Base-by-base conservation (phyloP, 257 asterid species). In the Solanum bukasovii region DNA sequence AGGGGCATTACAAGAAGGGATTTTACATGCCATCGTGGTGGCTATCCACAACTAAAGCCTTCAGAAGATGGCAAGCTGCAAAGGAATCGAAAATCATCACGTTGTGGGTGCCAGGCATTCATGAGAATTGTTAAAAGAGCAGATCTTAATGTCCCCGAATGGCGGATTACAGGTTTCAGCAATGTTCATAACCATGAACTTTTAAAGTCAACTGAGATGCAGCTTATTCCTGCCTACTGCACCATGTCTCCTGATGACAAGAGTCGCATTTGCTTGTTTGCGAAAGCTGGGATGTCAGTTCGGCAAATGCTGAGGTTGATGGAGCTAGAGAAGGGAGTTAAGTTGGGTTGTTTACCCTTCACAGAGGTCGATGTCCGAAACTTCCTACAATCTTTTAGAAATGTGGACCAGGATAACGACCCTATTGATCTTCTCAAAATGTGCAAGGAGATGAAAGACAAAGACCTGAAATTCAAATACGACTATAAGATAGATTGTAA, bases 21-120 rank as follows among this genome's bases (percentile, higher is more conserved):
- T 91, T 97, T 97, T 82, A 98, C 96, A 67, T 97, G 99, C 92
- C 99, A 97, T 83, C 99, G 99, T 16, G 98, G 99, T 2, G 99
- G 99, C 16, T 96, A 94, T 91, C 96, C 99, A 61, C 99, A 98
- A 21, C 89, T 89, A 52, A 97, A 97, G 91, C 81, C 93, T n/a
- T 91, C 94, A 61, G 91, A 46, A 70, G 98, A 93, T 73, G 94
- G 90, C 78, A 97, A 96, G 90, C 96, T 98, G 35, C 99, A 96
- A 71, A 93, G 99, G 90, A 96, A 96, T 87, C 88, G 99, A 67
- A 97, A 97, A 88, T 97, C 99, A 18, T 97, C 99, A 11, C 90
- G 98, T 71, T 97, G 99, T 91, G 99, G 99, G 68, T 97, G 99
- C 88, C 98, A 94, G 88, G 99, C 99, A 3, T 97, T 94, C 87